Base-by-base conservation (phyloP, 768 basidiomycete genomes). In the Candolleomyces aberdarensis region DNA sequence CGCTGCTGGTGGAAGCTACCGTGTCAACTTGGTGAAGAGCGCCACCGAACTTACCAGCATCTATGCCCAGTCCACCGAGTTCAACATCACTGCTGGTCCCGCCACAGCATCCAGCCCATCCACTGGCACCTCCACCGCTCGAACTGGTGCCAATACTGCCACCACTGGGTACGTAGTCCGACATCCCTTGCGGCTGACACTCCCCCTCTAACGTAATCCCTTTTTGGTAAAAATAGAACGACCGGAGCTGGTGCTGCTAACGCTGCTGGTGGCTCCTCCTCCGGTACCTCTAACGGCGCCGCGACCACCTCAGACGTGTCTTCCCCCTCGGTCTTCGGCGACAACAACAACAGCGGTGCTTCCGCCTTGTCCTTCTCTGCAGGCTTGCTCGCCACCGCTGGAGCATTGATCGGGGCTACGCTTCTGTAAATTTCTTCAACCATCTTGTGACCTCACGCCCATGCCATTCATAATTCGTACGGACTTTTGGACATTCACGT, bases 41-140 rank as follows among this genome's bases (percentile, higher is more conserved):
- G 63, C 78, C 3, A 58, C 80, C 19, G 56, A 84, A 57, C 74
- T 82, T 22, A 67, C 71, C 70, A 73, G 74, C 55, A 85, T 94
- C 64, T 80, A 85, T 57, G 91, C 92, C 43, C 91, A 95, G 74
- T 92, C 91, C 17, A 56, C 59, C 29, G 69, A 83, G 58, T 95
- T 94, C 73, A 74, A 66, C 49, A 80, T 83, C 57, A 72, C 69
- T 15, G 59, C 69, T 3, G 58, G 74, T 15, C 46, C 66, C 26
- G 64, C 49, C 26, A 31, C 49, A 3, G 8, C 49, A 3, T 19
- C 49, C 49, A 22, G 5, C 20, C 6, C 49, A 44, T 36, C 60
- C 58, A 46, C 52, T 55, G 48, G 36, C 43, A 51, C 36, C 17
- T 49, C 32, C 20, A 44, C 50, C 44, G 41, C 58, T 49, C 62